A percentile compares a stretch with the other conserved stretches of the same genome.
Evolutionary conservation across 345 rosid genomes (phyloP).

Genomic region (Populus davidiana): DNA sequence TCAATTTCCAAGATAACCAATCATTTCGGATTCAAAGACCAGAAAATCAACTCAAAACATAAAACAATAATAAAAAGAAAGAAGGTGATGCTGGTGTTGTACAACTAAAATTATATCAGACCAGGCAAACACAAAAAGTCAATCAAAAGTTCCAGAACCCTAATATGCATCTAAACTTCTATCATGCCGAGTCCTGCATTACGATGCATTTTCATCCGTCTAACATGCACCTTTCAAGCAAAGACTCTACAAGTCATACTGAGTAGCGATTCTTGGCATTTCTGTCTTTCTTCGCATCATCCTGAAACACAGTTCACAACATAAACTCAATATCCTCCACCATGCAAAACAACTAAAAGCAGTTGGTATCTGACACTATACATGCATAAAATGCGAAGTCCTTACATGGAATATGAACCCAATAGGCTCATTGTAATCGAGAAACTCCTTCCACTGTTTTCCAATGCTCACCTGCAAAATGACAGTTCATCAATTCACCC

Average conservation of each 20-base stretch:
- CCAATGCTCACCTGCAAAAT: conserved; percentile 75
- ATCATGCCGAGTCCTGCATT: background rate
- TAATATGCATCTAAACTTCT: background rate
- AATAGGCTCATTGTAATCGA: conserved; percentile 61
- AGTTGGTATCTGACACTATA: background rate
- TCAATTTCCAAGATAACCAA: too few species aligned
- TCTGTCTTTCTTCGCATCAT: conserved; percentile 70
- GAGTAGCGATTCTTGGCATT: conserved; percentile 61
- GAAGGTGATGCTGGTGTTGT: too few species aligned
- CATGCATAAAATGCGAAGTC: background rate
- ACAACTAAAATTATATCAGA: background rate
- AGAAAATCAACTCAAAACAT: too few species aligned
- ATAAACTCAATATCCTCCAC: background rate
- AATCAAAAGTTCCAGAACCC: background rate
- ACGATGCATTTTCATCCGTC: background rate
- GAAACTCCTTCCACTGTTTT: conserved; percentile 82
- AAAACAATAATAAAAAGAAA: too few species aligned
- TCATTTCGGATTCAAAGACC: too few species aligned
- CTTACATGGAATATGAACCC: conserved; percentile 87
- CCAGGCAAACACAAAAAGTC: too few species aligned
- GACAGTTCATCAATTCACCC: background rate
- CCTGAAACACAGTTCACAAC: conserved; percentile 36
- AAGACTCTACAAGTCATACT: conserved; percentile 32
- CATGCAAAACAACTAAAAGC: background rate
- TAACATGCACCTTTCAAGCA: background rate